Percentiles rank a stretch among this genome's conserved stretches.
These are phyloP conservation scores for Nannochloris sp. DNA, from an alignment of 139 green algal genomes.

Conservation along the genomic window DNA sequence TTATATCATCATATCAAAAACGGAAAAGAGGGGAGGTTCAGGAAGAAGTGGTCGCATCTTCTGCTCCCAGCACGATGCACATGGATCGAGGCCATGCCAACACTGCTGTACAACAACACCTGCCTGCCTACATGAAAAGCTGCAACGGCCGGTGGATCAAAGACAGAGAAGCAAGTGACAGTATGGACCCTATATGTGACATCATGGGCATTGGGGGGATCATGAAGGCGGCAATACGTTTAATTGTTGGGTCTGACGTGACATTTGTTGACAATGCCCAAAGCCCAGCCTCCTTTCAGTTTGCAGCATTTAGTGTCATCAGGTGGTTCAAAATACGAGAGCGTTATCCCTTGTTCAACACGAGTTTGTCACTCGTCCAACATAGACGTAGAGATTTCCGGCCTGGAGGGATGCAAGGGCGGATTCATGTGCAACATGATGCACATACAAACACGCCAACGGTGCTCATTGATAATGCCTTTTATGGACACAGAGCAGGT, in stretches of 20 bases:
- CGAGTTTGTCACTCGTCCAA: background rate
- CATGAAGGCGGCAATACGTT: slow-evolving; percentile 15
- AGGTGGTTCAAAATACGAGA: slow-evolving; percentile 26
- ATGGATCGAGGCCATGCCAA: too few relatives aligned
- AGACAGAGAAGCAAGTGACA: slow-evolving; percentile 9
- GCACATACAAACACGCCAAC: background rate
- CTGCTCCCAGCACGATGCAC: too few relatives aligned
- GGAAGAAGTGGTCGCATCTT: too few relatives aligned
- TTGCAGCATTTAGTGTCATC: slow-evolving; percentile 18
- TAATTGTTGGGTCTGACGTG: slow-evolving; percentile 18
- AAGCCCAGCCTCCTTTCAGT: background rate
- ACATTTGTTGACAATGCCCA: background rate
- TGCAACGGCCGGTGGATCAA: slow-evolving; percentile 12
- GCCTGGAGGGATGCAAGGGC: background rate
- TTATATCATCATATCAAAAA: too few relatives aligned
- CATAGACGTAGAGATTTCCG: slow-evolving; percentile 13
- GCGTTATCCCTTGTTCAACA: background rate
- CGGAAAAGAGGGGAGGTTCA: too few relatives aligned
- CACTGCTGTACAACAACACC: too few relatives aligned
- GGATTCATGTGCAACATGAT: background rate
- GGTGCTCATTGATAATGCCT: background rate
- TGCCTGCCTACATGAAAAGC: too few relatives aligned
- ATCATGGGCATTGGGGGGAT: slow-evolving; percentile 12
- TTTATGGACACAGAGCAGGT: background rate
- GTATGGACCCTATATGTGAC: slow-evolving; percentile 18